Evolutionary conservation across 148 eudicot species (phyloP).

Genomic region (Rhododendron henanense): DNA sequence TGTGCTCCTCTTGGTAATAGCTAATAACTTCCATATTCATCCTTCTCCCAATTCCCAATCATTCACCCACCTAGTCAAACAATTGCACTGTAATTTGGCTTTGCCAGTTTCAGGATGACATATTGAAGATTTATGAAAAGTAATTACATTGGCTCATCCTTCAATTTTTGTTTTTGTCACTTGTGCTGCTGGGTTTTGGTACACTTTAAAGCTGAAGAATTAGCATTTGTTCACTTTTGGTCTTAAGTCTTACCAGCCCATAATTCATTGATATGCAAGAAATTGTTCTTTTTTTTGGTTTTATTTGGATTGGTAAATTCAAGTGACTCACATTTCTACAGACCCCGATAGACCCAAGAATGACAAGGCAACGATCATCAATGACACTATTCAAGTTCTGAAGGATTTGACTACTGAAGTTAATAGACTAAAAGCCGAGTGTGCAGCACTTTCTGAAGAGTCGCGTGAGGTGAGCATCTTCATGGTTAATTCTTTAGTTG

Average conservation of each 20-base stretch:
- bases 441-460: conserved; percentile 49
- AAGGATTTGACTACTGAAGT: conserved; percentile 60
- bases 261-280: neutral
- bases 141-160: neutral
- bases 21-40: neutral
- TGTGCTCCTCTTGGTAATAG: neutral
- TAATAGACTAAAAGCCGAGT: conserved; percentile 52
- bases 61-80: neutral
- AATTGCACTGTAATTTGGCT: neutral
- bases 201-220: neutral
- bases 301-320: conserved; percentile 5
- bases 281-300: neutral
- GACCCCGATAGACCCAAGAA: conserved; percentile 68
- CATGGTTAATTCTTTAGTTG: conserved; percentile 13
- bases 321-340: conserved; percentile 14
- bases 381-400: conserved; percentile 55
- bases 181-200: neutral
- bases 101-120: conserved; percentile 1
- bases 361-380: conserved; percentile 57
- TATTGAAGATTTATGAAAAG: neutral
- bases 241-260: neutral
- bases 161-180: neutral
- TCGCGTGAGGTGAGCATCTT: conserved; percentile 48
- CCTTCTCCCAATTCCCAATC: neutral
- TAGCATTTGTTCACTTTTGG: neutral